These are phyloP conservation scores for Rhodosorus marinus DNA, from an alignment of 23 red algal genomes.

Conservation along the genomic window DNA sequence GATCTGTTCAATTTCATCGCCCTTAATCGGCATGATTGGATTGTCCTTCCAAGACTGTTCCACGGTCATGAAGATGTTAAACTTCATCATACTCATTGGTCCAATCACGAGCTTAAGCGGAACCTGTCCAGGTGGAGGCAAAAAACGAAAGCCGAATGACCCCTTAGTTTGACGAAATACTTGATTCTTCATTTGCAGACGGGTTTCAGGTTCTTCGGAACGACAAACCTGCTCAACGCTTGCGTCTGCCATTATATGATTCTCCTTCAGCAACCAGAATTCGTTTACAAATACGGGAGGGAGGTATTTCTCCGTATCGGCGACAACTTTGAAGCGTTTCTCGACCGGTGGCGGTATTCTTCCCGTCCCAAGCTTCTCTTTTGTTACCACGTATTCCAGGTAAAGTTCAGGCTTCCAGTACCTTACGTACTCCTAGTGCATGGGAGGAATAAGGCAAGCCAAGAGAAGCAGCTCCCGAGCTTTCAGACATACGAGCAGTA, in stretches of 20 bases:
- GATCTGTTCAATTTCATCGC: slow-evolving; percentile 38
- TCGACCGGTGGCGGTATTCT: slow-evolving; percentile 22
- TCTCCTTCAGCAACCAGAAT: slow-evolving; percentile 40
- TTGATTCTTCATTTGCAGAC: too few relatives aligned
- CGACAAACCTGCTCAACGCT: too few relatives aligned
- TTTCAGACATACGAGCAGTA: too few relatives aligned
- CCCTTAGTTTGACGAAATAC: too few relatives aligned
- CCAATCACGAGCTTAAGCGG: slow-evolving; percentile 18
- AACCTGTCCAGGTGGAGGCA: too few relatives aligned
- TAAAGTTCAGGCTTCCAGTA: not conserved
- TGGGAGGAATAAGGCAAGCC: not conserved
- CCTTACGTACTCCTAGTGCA: not conserved
- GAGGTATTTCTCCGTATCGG: slow-evolving; percentile 12
- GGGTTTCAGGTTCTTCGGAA: too few relatives aligned
- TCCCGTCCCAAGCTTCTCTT: not conserved
- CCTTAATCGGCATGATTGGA: slow-evolving; percentile 20
- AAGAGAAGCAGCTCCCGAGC: not conserved
- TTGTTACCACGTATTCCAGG: slow-evolving; percentile 4
- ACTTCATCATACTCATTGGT: slow-evolving; percentile 23
- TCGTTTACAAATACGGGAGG: slow-evolving; percentile 49
- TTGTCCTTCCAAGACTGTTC: slow-evolving; percentile 46
- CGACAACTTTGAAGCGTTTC: slow-evolving; percentile 4
- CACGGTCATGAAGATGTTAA: slow-evolving; percentile 27
- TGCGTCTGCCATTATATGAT: slow-evolving; percentile 20
- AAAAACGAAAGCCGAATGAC: too few relatives aligned